phyloP scores from a whole-genome alignment of 306 rosid species.

The Casuarina glauca region DNA sequence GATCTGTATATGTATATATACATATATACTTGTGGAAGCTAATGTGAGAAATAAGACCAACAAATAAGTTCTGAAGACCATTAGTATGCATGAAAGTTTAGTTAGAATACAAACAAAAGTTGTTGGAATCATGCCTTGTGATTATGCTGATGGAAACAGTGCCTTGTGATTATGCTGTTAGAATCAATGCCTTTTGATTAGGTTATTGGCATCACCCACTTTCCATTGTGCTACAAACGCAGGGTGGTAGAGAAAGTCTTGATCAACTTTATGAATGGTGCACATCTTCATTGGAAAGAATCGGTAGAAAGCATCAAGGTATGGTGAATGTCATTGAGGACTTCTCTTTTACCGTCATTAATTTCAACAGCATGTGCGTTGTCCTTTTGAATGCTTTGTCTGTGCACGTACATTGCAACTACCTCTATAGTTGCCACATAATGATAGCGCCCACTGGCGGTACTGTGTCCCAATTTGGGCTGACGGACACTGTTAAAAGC shows the following conservation, averaged over 20 bases:
- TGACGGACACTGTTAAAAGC: not conserved
- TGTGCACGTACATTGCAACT: not conserved
- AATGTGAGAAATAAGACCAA: too few species aligned
- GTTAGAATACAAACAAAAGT: too few species aligned
- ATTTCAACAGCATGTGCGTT: not conserved
- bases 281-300: conserved; percentile 61
- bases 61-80: too few species aligned
- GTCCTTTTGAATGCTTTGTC: not conserved
- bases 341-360: conserved; percentile 11
- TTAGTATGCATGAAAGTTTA: too few species aligned
- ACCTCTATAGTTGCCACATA: not conserved
- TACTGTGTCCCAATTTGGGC: not conserved
- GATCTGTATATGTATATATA: too few species aligned
- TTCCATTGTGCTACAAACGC: conserved; percentile 22
- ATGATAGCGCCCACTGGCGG: conserved; percentile 1
- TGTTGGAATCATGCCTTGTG: too few species aligned
- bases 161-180: too few species aligned
- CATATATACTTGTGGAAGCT: too few species aligned
- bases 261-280: conserved; percentile 73
- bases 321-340: not conserved
- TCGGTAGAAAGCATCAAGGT: conserved; percentile 81
- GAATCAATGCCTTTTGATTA: not conserved
- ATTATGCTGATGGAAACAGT: too few species aligned
- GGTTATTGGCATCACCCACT: conserved; percentile 19
- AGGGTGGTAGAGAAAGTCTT: conserved; percentile 97